Evolutionary conservation across 2,329 filamentous ascomycete genomes (phyloP), one percentile per base, ranked within the genome.

Genomic region (Botryotinia calthae): DNA sequence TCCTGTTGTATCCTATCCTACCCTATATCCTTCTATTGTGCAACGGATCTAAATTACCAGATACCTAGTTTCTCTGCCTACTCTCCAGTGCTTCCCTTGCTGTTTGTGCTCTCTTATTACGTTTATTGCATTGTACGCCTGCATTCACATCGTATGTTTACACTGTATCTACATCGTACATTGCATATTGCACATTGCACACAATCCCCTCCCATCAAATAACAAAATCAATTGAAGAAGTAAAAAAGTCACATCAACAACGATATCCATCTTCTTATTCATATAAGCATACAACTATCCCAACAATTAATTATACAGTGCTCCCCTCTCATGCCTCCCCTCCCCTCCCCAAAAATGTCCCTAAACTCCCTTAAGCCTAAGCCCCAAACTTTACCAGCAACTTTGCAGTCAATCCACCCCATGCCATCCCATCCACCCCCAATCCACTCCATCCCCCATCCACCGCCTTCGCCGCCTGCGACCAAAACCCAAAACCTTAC

Each of bases 341-440:
- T 14, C 25, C 61, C 22, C 61, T 7, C 46, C 22, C 44, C 46
- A 9, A 28, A 8, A 18, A 40, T 4, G 58, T 61, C 58, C 58
- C 58, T 61, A 61, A 61, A 40, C 58, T 37, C 34, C 58, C 58
- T 61, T 61, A 4, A 61, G 58, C 34, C 58, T n/a, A 61, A 61
- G 31, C 34, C 31, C 58, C 58, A 61, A 61, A 61, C 58, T 61
- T 16, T 61, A 61, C 58, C 58, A 61, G n/a, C 58, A 61, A 18
- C 51, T 56, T 28, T 28, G 7, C 51, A 54, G 48, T 54, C 7
- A 18, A 65, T 65, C 37, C n/a, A 31, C 63, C 63, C 40, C 20
- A 62, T 25, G 37, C 37, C 31, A 51, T 66, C 25, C 37, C 28
- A 54, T 34, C 46, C 48, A 54, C 34, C n/a, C n/a, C 48, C 37